These are phyloP conservation scores for Tetrapyrgos nigripes DNA, from an alignment of 1,284 basidiomycete genomes.

Conservation along the genomic window DNA sequence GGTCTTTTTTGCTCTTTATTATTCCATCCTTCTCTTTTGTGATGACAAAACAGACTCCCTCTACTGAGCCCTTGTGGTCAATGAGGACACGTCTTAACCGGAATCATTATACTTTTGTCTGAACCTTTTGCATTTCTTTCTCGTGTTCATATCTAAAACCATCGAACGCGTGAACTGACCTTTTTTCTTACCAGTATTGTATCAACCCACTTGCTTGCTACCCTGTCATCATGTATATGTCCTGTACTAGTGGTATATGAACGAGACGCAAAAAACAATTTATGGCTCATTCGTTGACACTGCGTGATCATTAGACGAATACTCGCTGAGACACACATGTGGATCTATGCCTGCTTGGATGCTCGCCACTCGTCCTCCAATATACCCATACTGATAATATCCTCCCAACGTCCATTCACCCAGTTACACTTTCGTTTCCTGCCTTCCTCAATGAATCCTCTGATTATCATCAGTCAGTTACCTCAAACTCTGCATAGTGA, in stretches of 20 bases:
- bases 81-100: conserved; percentile 83
- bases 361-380: conserved; percentile 29
- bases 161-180: not conserved
- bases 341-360: no score
- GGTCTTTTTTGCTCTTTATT: conserved; percentile 16
- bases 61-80: conserved; percentile 68
- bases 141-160: not conserved
- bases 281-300: no score
- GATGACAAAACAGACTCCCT: conserved; percentile 92
- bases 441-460: conserved; percentile 33
- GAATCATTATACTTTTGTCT: conserved; percentile 83
- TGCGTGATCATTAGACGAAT: no score
- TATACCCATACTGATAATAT: conserved; percentile 30
- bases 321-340: no score
- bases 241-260: not conserved
- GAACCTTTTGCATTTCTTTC: conserved; percentile 42
- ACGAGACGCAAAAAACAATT: no score
- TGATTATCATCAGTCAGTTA: not conserved
- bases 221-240: not conserved
- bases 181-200: not conserved
- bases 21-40: conserved; percentile 20
- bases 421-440: conserved; percentile 29
- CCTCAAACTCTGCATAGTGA: not conserved
- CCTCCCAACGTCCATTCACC: conserved; percentile 29
- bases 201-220: not conserved